Evolutionary conservation across 2,329 filamentous ascomycete species (phyloP), one percentile per base, ranked within the genome.

Genomic region (Apiospora rasikravindrae): DNA sequence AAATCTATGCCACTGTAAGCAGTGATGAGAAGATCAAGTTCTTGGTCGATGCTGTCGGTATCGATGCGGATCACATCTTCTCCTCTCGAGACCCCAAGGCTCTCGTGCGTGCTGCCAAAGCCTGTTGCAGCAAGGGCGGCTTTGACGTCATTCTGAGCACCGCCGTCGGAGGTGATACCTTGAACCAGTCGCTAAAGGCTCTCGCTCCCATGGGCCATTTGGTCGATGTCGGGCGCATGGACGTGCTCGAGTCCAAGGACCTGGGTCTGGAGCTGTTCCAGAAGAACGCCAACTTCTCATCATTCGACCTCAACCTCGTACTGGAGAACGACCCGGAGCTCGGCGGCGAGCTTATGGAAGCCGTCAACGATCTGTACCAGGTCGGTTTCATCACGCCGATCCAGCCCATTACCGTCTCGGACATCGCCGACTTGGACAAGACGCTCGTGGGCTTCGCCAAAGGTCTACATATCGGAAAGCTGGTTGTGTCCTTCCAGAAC

Each of bases 91-190:
- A 82, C 11, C 80, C 82, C n/a, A 77, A 75, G n/a, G 82, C 84
- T 29, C 80, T 82, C 10, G 72, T 75, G 0, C 69, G 74, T 5
- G 73, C 76, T 0, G 71, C 75, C 4, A 74, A 86, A 24, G 75
- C 79, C 29, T 73, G 78, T 0, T 70, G 78, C 22, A 85, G 83
- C 0, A 74, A 72, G 16, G 74, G 77, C 0, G 82, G 82, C 16
- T 78, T 86, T 1, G 84, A 88, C 51, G 73, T 87, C 8, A 79
- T 86, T 1, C 85, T 86, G 70, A 86, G 86, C 74, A 81, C 86
- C 0, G 26, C 73, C 19, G 84, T 85, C n/a, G 45, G 64, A 1
- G 47, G 72, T 11, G 73, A 74, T 53, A 45, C 69, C 1, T 69
- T 75, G 10, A 66, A 64, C 13, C 69, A 64, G 29, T 72, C 73